These are phyloP conservation scores for Trypanosoma lewisi DNA, from an alignment of 208 protist genomes.

Conservation along the genomic window DNA sequence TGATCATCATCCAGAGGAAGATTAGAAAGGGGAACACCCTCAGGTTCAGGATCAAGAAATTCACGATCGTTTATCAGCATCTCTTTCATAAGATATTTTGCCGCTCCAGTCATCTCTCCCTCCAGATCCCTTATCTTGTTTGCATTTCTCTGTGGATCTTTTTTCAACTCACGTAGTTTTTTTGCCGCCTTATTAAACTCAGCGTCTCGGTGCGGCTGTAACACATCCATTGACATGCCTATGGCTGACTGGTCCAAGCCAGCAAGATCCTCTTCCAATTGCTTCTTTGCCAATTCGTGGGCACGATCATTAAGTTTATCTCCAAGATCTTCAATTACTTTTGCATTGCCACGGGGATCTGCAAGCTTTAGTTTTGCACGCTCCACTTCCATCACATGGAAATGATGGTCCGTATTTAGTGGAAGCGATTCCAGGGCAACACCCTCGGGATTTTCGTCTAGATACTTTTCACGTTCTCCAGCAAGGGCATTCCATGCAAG, in stretches of 20 bases:
- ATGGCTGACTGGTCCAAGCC: conserved; percentile 48
- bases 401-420: conserved; percentile 47
- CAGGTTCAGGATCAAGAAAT: conserved; percentile 40
- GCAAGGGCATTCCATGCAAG: conserved; percentile 49
- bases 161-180: conserved; percentile 57
- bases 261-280: conserved; percentile 56
- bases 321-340: conserved; percentile 42
- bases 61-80: conserved; percentile 48
- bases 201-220: conserved; percentile 61
- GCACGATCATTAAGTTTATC: conserved; percentile 50
- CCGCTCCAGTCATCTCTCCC: conserved; percentile 53
- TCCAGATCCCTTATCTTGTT: conserved; percentile 49
- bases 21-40: conserved; percentile 51
- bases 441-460: conserved; percentile 51
- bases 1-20: conserved; percentile 58
- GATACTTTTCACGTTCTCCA: conserved; percentile 50
- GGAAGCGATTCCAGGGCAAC: conserved; percentile 53
- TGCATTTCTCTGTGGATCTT: conserved; percentile 43
- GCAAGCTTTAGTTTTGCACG: conserved; percentile 44
- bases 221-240: conserved; percentile 54
- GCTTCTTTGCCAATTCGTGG: conserved; percentile 55
- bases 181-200: conserved; percentile 38
- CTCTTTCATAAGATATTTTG: conserved; percentile 39
- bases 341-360: conserved; percentile 41
- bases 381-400: conserved; percentile 51